Percentiles rank a stretch among this genome's conserved stretches.
These are phyloP conservation scores for Cryptococcus deneoformans DNA, from an alignment of 1,284 basidiomycete genomes.

Conservation along the genomic window DNA sequence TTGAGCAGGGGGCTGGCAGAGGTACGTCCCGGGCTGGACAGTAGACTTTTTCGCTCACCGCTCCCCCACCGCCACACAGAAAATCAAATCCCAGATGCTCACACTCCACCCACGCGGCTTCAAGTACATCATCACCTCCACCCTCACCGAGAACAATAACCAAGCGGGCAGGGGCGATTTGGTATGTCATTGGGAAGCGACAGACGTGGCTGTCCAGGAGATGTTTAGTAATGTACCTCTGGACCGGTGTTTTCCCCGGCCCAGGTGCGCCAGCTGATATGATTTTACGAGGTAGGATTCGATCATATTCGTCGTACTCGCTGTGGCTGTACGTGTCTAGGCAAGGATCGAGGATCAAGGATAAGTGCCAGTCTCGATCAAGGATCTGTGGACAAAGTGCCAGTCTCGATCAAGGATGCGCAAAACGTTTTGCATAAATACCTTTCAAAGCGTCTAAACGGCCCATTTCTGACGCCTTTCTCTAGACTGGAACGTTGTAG, in stretches of 20 bases:
- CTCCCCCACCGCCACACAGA: constrained; percentile 14
- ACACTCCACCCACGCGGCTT: constrained; percentile 43
- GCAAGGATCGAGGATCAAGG: no score
- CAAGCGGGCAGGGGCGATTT: constrained; percentile 36
- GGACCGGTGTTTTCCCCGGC: neutral
- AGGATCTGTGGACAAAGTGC: no score
- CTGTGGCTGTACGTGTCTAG: constrained; percentile 33
- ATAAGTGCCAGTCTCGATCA: no score
- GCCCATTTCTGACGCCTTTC: no score
- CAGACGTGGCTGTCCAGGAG: constrained; percentile 41
- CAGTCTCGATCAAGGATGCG: no score
- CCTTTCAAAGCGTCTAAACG: no score
- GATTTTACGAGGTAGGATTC: constrained; percentile 25
- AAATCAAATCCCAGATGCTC: constrained; percentile 41
- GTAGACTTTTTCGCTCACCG: neutral
- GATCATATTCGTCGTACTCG: constrained; percentile 42
- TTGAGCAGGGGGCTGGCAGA: neutral
- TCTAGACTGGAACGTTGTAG: no score
- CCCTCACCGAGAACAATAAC: no score
- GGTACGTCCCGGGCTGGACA: neutral
- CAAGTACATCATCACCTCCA: constrained; percentile 39
- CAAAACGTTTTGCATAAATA: no score
- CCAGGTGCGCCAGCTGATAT: neutral
- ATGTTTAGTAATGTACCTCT: constrained; percentile 43
- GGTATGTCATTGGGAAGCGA: constrained; percentile 48